Percentiles rank a stretch among this genome's conserved stretches.
Evolutionary conservation across 345 rosid species (phyloP).

Genomic region (Pistacia vera): DNA sequence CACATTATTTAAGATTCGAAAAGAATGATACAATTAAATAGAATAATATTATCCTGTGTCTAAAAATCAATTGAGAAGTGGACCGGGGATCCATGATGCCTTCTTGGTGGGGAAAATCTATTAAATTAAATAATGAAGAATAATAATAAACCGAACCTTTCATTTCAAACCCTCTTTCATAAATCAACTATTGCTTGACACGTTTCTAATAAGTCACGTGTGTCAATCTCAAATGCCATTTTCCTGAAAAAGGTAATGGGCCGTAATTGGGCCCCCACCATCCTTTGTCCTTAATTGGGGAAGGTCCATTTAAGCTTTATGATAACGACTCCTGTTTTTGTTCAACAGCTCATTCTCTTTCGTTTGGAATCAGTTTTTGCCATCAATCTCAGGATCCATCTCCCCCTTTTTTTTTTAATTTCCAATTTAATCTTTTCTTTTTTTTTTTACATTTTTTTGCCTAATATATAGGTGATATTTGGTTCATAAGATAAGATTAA

Average conservation of each 20-base stretch:
- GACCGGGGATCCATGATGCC: too few relatives aligned
- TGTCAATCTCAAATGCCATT: not conserved
- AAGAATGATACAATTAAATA: too few relatives aligned
- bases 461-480: not conserved
- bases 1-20: too few relatives aligned
- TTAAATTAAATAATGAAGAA: too few relatives aligned
- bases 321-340: conserved; percentile 8
- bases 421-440: too few relatives aligned
- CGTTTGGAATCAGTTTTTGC: not conserved
- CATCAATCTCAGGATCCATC: not conserved
- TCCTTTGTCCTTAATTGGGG: not conserved
- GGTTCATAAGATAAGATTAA: not conserved
- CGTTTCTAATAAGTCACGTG: not conserved
- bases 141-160: not conserved
- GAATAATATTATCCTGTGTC: too few relatives aligned
- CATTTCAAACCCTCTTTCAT: not conserved
- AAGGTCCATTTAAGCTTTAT: not conserved
- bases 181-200: not conserved
- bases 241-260: conserved; percentile 8
- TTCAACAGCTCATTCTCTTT: not conserved
- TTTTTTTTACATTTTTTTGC: too few relatives aligned
- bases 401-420: not conserved
- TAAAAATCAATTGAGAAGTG: too few relatives aligned
- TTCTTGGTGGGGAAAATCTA: too few relatives aligned
- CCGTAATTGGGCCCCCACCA: not conserved